phyloP scores from a whole-genome alignment of 106 monocot genomes.

The Dendrobium nobile region DNA sequence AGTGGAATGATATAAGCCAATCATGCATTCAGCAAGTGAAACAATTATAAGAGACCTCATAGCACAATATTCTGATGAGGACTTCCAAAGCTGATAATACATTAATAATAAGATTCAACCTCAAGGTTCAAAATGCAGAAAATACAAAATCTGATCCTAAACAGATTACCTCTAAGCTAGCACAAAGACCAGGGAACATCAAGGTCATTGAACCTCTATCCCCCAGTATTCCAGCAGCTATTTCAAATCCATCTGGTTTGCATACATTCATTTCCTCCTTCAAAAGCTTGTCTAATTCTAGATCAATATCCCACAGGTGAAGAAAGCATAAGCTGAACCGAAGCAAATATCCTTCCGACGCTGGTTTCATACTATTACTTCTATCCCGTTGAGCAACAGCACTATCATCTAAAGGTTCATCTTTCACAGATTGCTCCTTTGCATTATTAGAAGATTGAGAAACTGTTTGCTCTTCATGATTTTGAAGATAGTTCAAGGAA shows the following conservation, averaged over 20 bases:
- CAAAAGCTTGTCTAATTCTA: conserved; percentile 70
- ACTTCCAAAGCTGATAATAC: conserved; percentile 88
- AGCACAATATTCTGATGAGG: conserved; percentile 87
- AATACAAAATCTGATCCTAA: conserved; percentile 6
- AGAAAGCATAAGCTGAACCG: conserved; percentile 79
- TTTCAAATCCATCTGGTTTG: conserved; percentile 56
- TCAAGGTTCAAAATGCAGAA: background rate
- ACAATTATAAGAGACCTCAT: conserved; percentile 92
- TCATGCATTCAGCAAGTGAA: conserved; percentile 88
- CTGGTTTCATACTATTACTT: conserved; percentile 24
- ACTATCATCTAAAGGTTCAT: conserved; percentile 13
- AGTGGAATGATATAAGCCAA: conserved; percentile 65
- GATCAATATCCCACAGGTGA: conserved; percentile 88
- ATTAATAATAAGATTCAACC: conserved; percentile 2
- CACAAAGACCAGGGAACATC: conserved; percentile 68
- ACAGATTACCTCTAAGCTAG: conserved; percentile 66
- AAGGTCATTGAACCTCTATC: conserved; percentile 80
- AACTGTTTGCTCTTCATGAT: conserved; percentile 14
- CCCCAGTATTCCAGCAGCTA: conserved; percentile 68
- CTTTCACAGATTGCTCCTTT: conserved; percentile 9
- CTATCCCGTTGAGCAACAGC: conserved; percentile 21
- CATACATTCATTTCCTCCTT: conserved; percentile 66
- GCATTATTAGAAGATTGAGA: conserved; percentile 13
- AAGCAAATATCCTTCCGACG: conserved; percentile 55
- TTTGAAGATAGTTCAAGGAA: conserved; percentile 15